Evolutionary conservation across 2,329 filamentous ascomycete genomes (phyloP).

Genomic region (Nannizzia gypsea): DNA sequence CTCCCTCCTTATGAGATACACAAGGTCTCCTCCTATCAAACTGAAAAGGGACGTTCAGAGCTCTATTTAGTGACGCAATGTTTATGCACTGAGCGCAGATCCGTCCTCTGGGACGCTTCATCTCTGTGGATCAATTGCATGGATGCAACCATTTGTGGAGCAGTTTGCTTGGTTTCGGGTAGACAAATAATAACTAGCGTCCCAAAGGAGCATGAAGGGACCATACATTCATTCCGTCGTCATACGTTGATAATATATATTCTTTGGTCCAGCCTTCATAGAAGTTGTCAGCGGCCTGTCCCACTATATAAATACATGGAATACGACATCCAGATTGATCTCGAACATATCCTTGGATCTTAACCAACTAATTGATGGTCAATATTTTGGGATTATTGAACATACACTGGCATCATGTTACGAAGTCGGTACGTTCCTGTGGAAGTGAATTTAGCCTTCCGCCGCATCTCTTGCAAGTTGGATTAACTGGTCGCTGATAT

Average conservation of each 20-base stretch:
- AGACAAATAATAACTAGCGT: neutral
- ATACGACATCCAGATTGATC: neutral
- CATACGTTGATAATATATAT: neutral
- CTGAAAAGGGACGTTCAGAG: too few species aligned
- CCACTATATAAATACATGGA: neutral
- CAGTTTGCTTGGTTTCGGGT: neutral
- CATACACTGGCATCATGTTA: constrained; percentile 29
- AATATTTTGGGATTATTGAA: neutral
- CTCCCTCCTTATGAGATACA: too few species aligned
- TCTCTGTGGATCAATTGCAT: neutral
- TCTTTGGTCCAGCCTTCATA: neutral
- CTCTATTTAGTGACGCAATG: neutral
- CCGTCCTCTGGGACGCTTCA: neutral
- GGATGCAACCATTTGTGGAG: neutral
- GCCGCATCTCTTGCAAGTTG: neutral
- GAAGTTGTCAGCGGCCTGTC: neutral
- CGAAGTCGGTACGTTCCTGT: constrained; percentile 34
- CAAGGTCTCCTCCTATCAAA: too few species aligned
- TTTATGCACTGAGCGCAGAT: neutral
- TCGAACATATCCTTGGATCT: neutral
- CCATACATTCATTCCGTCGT: neutral
- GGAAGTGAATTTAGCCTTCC: neutral
- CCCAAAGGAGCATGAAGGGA: neutral
- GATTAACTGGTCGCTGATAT: neutral
- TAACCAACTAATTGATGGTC: neutral